Conservation (phyloP, 257 asterid species). For the Orobanche coerulescens region DNA sequence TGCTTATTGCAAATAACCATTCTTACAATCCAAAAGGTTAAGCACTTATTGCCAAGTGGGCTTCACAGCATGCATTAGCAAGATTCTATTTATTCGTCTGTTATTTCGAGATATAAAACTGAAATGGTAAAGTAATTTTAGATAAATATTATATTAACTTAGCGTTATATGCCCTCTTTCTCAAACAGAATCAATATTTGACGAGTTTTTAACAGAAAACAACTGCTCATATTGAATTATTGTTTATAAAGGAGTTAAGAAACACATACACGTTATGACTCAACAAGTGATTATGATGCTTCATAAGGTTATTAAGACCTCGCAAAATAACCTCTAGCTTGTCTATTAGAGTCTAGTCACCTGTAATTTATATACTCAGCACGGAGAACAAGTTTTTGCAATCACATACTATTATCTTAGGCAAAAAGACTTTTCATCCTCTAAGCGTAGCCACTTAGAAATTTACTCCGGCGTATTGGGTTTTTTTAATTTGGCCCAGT, state of each 20-base stretch:
- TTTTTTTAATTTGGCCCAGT: too few species aligned
- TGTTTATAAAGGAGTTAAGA: background rate
- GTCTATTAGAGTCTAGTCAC: background rate
- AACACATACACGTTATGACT: background rate
- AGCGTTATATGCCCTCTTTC: background rate
- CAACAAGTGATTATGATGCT: background rate
- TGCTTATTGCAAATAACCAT: background rate
- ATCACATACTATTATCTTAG: background rate
- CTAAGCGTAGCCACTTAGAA: too few species aligned
- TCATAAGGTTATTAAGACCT: background rate
- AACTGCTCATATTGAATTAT: background rate
- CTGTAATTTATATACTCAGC: background rate
- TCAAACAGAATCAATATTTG: background rate
- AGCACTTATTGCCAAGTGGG: background rate
- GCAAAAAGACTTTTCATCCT: too few species aligned
- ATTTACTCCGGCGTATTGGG: too few species aligned
- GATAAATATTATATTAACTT: too few species aligned
- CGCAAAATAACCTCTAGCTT: background rate
- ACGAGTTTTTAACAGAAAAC: background rate
- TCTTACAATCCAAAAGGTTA: background rate
- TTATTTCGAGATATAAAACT: background rate
- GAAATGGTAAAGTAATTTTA: too few species aligned
- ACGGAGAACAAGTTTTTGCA: background rate
- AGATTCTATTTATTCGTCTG: background rate
- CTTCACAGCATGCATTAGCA: background rate